Evolutionary conservation across 169 alveolate genomes (phyloP).

Genomic region (Cryptosporidium tyzzeri): DNA sequence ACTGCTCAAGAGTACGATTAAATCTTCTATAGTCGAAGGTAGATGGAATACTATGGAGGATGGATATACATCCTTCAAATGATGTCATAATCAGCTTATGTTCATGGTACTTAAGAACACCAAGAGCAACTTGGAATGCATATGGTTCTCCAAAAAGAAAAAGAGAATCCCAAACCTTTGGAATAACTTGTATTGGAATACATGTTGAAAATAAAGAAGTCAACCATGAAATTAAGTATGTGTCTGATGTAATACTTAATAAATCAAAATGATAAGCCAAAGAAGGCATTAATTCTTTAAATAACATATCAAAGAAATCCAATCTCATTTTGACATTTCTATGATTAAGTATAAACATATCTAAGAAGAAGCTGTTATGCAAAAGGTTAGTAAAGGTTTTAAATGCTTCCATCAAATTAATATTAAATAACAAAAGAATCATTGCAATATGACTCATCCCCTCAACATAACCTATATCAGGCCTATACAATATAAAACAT

Average conservation of each 20-base stretch:
- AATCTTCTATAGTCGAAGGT: conserved; percentile 51
- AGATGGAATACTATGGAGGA: conserved; percentile 61
- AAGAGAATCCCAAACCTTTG: conserved; percentile 68
- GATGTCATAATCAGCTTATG: conserved; percentile 71
- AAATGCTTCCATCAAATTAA: conserved; percentile 50
- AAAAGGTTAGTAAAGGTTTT: conserved; percentile 51
- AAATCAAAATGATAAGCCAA: conserved; percentile 61
- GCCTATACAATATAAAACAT: conserved; percentile 56
- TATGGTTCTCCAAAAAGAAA: conserved; percentile 75
- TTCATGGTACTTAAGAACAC: conserved; percentile 71
- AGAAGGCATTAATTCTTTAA: conserved; percentile 70
- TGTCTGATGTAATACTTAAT: conserved; percentile 63
- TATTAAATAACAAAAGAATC: conserved; percentile 47
- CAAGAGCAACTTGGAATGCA: conserved; percentile 75
- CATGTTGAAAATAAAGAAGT: conserved; percentile 67
- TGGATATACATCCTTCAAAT: conserved; percentile 72
- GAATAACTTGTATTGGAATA: conserved; percentile 53
- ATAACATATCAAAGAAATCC: conserved; percentile 56
- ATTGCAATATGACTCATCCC: conserved; percentile 73
- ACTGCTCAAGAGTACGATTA: conserved; percentile 39
- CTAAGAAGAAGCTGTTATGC: conserved; percentile 55
- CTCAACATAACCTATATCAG: conserved; percentile 73
- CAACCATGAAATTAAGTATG: conserved; percentile 60
- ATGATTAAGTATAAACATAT: conserved; percentile 43
- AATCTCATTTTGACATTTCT: conserved; percentile 71